These are phyloP conservation scores for Zopfochytrium polystomum DNA, from an alignment of 371 early-diverging fungal species.

Conservation along the genomic window DNA sequence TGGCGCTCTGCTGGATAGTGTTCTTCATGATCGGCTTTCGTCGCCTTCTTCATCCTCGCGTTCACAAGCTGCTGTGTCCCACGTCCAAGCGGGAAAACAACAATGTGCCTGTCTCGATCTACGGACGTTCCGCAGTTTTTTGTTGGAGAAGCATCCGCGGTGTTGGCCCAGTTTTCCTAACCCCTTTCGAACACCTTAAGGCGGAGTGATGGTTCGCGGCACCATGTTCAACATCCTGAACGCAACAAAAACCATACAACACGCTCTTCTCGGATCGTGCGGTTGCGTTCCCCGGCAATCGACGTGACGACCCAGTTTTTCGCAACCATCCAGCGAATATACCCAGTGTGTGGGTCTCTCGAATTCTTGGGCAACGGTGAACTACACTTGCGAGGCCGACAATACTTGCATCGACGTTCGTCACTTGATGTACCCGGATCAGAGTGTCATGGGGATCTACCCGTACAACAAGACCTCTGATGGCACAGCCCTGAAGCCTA, in stretches of 20 bases:
- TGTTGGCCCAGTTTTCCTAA: constrained; percentile 6
- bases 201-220: constrained; percentile 11
- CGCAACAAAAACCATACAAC: constrained; percentile 1
- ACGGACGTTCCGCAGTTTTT: constrained; percentile 7
- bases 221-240: constrained; percentile 3
- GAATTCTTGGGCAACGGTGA: constrained; percentile 1
- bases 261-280: constrained; percentile 8
- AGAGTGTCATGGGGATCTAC: not conserved
- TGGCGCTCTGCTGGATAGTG: constrained; percentile 45
- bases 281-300: constrained; percentile 6
- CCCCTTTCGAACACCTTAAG: too few species aligned
- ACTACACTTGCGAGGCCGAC: constrained; percentile 11
- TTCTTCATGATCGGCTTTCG: constrained; percentile 6
- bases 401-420: constrained; percentile 9
- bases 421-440: not conserved
- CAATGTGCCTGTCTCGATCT: not conserved
- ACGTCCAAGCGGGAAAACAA: not conserved
- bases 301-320: constrained; percentile 15
- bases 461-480: constrained; percentile 9
- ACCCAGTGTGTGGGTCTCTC: not conserved
- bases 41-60: too few species aligned
- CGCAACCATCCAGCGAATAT: not conserved
- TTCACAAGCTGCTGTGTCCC: not conserved
- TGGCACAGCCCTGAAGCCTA: constrained; percentile 10
- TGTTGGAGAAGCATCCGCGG: constrained; percentile 7